phyloP scores from a whole-genome alignment of 495 filamentous ascomycete genomes.

The Aspergillus conjunctus region DNA sequence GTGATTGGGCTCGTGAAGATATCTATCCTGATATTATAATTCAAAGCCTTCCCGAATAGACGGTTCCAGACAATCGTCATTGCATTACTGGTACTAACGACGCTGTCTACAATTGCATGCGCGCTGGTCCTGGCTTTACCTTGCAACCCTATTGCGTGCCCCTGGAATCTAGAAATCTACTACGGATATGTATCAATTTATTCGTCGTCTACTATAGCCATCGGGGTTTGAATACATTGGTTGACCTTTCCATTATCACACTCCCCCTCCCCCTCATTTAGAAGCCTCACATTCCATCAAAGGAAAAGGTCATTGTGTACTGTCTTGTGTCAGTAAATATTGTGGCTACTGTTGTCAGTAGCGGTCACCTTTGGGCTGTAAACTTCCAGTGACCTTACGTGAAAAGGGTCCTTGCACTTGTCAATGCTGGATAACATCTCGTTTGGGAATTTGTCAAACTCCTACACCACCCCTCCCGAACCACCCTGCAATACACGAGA shows the following conservation, averaged over 20 bases:
- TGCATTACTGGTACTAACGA: background rate
- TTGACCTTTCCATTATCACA: conserved; percentile 4
- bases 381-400: background rate
- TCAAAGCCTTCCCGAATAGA: conserved; percentile 1
- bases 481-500: too few species aligned
- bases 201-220: conserved; percentile 12
- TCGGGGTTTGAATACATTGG: background rate
- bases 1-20: conserved; percentile 1
- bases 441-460: too few species aligned
- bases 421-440: background rate
- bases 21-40: conserved; percentile 9
- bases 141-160: background rate
- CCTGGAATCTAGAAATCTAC: background rate
- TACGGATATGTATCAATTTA: background rate
- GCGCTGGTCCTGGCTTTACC: conserved; percentile 1
- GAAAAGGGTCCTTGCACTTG: background rate
- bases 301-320: conserved; percentile 7
- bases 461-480: too few species aligned
- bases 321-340: background rate
- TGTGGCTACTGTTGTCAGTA: background rate
- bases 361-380: background rate
- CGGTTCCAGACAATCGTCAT: background rate
- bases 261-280: conserved; percentile 3
- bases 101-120: background rate
- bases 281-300: background rate